Conservation (phyloP, 176 grass and related monocot species). For the Saccharum spontaneum region DNA sequence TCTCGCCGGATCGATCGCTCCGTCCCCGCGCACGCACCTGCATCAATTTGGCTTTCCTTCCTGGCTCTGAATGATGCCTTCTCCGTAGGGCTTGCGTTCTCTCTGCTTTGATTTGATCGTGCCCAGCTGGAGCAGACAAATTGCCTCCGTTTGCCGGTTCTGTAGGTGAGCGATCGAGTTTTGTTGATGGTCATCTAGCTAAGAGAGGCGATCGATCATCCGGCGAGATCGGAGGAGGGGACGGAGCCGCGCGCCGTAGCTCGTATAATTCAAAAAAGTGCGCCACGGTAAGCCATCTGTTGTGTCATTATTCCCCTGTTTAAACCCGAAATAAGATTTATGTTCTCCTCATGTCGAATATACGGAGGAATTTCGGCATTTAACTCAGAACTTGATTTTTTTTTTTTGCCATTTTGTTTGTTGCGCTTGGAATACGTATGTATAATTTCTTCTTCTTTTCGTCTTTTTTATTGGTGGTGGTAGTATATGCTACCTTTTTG, state of each 20-base stretch:
- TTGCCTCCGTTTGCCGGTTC: not conserved
- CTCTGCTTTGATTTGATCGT: not conserved
- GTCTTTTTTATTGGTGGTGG: slow-evolving; percentile 10
- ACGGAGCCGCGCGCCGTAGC: not conserved
- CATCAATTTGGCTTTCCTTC: not conserved
- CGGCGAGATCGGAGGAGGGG: not conserved
- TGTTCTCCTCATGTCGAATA: not conserved
- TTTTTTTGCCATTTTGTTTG: not conserved
- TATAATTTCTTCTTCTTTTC: not conserved
- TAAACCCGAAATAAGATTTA: not conserved
- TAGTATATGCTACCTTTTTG: not conserved
- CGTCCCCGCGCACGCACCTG: not conserved
- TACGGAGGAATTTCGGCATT: not conserved
- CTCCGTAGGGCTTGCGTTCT: not conserved
- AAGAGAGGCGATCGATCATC: slow-evolving; percentile 9
- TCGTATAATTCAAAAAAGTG: slow-evolving; percentile 4
- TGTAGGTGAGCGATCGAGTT: not conserved
- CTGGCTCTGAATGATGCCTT: not conserved
- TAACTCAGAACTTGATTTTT: not conserved
- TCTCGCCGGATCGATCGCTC: not conserved
- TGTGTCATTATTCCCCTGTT: not conserved
- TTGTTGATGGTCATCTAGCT: slow-evolving; percentile 50
- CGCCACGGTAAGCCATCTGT: not conserved
- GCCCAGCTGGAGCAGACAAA: not conserved
- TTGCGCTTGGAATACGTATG: not conserved